Conservation (phyloP, 164 flowering plant genomes). For the Berberis vulgaris region DNA sequence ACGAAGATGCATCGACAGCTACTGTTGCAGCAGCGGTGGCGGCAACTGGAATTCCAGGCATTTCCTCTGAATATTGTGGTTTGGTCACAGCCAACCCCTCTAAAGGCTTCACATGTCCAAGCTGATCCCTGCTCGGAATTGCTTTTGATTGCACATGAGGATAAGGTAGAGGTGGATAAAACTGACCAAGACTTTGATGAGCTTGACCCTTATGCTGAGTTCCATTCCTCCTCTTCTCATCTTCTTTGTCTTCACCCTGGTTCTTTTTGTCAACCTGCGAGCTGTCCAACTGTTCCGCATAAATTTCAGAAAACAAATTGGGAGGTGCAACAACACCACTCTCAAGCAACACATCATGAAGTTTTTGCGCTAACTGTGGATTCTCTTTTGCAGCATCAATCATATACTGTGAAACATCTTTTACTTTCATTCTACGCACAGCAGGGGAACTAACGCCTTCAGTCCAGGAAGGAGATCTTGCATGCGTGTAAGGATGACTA, state of each 20-base stretch:
- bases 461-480: conserved; percentile 94
- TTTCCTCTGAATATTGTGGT: conserved; percentile 22
- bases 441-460: conserved; percentile 94
- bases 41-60: conserved; percentile 35
- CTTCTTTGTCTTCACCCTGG: conserved; percentile 27
- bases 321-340: conserved; percentile 96
- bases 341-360: conserved; percentile 89
- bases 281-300: conserved; percentile 28
- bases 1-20: conserved; percentile 50
- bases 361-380: conserved; percentile 91
- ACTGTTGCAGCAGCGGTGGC: conserved; percentile 75
- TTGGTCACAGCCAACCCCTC: conserved; percentile 26
- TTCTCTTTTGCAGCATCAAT: conserved; percentile 96
- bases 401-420: conserved; percentile 95
- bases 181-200: conserved; percentile 19
- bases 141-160: conserved; percentile 28
- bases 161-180: conserved; percentile 57
- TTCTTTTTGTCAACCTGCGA: conserved; percentile 25
- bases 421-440: conserved; percentile 77
- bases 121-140: conserved; percentile 15
- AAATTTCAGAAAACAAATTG: conserved; percentile 61
- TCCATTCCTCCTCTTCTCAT: conserved; percentile 19
- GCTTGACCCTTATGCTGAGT: conserved; percentile 22
- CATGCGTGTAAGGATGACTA: conserved; percentile 42
- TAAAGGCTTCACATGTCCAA: conserved; percentile 26